Conservation (phyloP, 352 stramenopile genomes). For the Globisporangium paddicum region DNA sequence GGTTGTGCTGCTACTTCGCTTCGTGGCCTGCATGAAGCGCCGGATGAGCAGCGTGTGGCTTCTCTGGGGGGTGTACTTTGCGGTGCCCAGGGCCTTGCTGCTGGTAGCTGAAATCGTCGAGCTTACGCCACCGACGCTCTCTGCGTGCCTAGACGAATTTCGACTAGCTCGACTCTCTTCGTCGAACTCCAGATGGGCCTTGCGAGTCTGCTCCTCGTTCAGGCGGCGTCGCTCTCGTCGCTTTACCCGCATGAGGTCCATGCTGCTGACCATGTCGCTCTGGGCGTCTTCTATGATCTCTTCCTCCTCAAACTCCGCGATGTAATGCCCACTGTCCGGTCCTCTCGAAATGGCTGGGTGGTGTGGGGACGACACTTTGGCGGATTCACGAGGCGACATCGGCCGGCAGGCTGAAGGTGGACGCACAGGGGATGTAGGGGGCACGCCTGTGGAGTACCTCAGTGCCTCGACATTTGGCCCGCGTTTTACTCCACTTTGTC, state of each 20-base stretch:
- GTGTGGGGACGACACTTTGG: constrained; percentile 8
- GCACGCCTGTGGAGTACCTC: neutral
- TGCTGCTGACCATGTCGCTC: constrained; percentile 1
- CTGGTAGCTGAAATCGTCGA: constrained; percentile 14
- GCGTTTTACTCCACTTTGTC: neutral
- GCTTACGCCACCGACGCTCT: constrained; percentile 25
- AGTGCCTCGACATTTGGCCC: constrained; percentile 8
- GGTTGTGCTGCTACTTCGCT: constrained; percentile 8
- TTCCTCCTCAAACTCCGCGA: constrained; percentile 39
- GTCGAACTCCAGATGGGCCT: constrained; percentile 1
- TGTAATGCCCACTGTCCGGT: constrained; percentile 4
- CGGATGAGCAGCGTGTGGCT: constrained; percentile 51
- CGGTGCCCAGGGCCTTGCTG: constrained; percentile 27
- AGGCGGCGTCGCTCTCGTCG: neutral
- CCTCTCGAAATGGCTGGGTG: neutral
- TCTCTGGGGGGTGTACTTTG: constrained; percentile 59
- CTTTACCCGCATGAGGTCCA: constrained; percentile 9
- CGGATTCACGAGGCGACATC: constrained; percentile 2
- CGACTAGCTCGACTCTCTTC: constrained; percentile 14
- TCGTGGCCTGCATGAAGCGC: constrained; percentile 39
- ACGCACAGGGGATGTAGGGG: neutral
- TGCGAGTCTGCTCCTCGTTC: constrained; percentile 8
- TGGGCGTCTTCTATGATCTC: constrained; percentile 26
- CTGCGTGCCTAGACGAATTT: constrained; percentile 16
- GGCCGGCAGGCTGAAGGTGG: neutral